Evolutionary conservation across 257 asterid genomes (phyloP).

Genomic region (Datura wrightii): DNA sequence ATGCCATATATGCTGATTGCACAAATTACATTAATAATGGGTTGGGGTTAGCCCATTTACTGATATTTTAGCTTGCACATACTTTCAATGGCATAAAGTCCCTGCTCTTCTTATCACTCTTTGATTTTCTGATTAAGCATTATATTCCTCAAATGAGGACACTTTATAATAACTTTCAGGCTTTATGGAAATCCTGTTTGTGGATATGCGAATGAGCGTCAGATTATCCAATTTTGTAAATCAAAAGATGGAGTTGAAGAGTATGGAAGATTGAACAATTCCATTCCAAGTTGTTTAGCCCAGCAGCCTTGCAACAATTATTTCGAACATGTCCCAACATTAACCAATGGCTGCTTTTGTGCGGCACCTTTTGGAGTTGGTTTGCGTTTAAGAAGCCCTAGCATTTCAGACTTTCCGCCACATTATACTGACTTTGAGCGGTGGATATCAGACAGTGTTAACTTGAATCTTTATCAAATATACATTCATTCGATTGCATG

Average conservation of each 20-base stretch:
- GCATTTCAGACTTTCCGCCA: constrained; percentile 52
- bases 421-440: constrained; percentile 31
- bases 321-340: constrained; percentile 47
- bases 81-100: not conserved
- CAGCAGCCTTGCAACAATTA: constrained; percentile 40
- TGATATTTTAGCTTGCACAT: not conserved
- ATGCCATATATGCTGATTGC: not conserved
- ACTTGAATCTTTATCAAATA: constrained; percentile 43
- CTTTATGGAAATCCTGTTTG: constrained; percentile 58
- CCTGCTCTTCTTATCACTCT: not conserved
- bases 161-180: constrained; percentile 36
- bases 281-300: constrained; percentile 39
- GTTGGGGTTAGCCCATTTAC: constrained; percentile 1
- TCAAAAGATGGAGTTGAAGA: constrained; percentile 36
- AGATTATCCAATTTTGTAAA: constrained; percentile 48
- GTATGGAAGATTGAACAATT: constrained; percentile 37
- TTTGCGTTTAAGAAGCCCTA: constrained; percentile 58
- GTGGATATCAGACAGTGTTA: constrained; percentile 41
- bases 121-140: not conserved
- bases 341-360: constrained; percentile 51
- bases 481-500: constrained; percentile 49
- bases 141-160: not conserved
- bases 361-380: constrained; percentile 64
- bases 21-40: not conserved
- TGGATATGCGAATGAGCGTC: constrained; percentile 42